phyloP scores from a whole-genome alignment of 768 basidiomycete species.

The Lactarius akahatsu region DNA sequence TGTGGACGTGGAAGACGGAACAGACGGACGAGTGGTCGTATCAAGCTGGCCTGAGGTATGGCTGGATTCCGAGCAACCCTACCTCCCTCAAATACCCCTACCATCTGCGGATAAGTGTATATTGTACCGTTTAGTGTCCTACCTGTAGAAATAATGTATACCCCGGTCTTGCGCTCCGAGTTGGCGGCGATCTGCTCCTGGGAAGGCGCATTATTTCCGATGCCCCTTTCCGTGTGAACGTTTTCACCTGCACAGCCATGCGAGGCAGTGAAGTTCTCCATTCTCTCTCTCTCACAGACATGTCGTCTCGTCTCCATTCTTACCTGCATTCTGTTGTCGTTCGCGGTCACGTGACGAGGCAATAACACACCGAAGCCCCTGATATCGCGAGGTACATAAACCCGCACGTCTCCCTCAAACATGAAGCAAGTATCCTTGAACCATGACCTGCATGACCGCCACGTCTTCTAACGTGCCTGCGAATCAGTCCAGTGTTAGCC shows the following conservation, averaged over 20 bases:
- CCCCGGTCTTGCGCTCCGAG: not conserved
- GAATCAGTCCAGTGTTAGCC: not conserved
- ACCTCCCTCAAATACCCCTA: constrained; percentile 53
- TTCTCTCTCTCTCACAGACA: not conserved
- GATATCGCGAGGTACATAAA: constrained; percentile 19
- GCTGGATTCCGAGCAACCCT: constrained; percentile 78
- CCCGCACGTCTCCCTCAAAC: not conserved
- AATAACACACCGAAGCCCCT: constrained; percentile 3
- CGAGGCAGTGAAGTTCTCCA: constrained; percentile 4
- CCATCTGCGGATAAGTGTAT: constrained; percentile 49
- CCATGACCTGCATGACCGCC: not conserved
- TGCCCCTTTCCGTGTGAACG: not conserved
- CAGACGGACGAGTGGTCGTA: constrained; percentile 89
- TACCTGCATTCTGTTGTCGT: not conserved
- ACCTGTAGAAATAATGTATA: not conserved
- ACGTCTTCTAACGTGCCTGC: not conserved
- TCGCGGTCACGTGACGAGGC: constrained; percentile 15
- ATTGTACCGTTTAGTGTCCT: not conserved
- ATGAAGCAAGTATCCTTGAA: not conserved
- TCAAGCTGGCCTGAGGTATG: constrained; percentile 70
- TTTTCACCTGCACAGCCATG: not conserved
- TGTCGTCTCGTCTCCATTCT: not conserved
- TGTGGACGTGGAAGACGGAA: constrained; percentile 87
- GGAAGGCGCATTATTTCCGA: not conserved
- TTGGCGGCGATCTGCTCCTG: not conserved